Evolutionary conservation across 2,329 filamentous ascomycete species (phyloP).

Genomic region (Penicillium aurantiogriseum): DNA sequence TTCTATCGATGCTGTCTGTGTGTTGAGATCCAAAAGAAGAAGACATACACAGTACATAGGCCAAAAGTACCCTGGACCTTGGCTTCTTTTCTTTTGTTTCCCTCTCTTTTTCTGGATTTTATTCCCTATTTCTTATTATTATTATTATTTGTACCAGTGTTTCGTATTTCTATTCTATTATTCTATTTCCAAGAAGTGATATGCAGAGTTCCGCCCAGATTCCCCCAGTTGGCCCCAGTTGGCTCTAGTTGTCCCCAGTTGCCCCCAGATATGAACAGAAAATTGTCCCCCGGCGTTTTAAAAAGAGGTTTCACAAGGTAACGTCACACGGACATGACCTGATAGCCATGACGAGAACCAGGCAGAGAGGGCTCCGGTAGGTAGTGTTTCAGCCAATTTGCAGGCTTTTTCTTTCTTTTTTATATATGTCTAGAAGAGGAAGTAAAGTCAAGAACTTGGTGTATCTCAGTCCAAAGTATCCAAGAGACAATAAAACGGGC

Average conservation of each 20-base stretch:
- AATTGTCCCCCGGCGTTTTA: slow-evolving; percentile 21
- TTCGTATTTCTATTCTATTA: slow-evolving; percentile 6
- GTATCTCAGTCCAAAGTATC: neutral
- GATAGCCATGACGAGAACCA: slow-evolving; percentile 29
- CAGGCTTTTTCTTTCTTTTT: neutral
- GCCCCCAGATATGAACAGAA: neutral
- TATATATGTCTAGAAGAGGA: neutral
- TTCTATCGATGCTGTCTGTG: neutral
- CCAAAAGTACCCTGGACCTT: slow-evolving; percentile 9
- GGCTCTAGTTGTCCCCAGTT: neutral
- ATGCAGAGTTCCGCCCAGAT: slow-evolving; percentile 36
- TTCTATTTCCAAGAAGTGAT: slow-evolving; percentile 24
- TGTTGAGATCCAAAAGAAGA: neutral
- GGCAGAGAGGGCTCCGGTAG: slow-evolving; percentile 15
- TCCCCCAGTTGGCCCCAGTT: neutral
- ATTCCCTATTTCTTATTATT: slow-evolving; percentile 6
- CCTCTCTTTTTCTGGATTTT: slow-evolving; percentile 4
- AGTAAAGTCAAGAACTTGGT: neutral
- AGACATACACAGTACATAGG: neutral
- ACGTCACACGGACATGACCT: slow-evolving; percentile 34
- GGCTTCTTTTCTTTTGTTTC: slow-evolving; percentile 5
- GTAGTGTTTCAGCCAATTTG: slow-evolving; percentile 26
- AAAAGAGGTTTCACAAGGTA: slow-evolving; percentile 40
- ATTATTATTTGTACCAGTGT: slow-evolving; percentile 3
- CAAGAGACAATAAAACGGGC: slow-evolving; percentile 19